These are phyloP conservation scores for Rhypophila decipiens DNA, from an alignment of 495 filamentous ascomycete genomes.

Conservation along the genomic window DNA sequence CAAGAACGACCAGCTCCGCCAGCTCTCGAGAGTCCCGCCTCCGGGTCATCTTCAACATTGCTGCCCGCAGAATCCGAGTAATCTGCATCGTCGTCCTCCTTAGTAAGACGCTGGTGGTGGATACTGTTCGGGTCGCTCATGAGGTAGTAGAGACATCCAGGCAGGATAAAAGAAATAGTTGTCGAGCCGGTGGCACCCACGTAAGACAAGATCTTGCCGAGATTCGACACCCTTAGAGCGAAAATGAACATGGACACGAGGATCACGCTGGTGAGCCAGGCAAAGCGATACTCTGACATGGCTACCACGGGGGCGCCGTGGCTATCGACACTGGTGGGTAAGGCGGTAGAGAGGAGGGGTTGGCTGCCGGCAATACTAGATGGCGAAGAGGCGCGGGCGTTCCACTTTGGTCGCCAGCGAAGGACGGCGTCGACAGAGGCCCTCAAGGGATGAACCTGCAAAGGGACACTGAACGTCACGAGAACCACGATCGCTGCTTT, in stretches of 20 bases:
- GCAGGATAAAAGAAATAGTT: conserved; percentile 91
- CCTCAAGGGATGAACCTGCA: conserved; percentile 91
- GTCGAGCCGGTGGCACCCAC: conserved; percentile 93
- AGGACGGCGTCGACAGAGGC: conserved; percentile 88
- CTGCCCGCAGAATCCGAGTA: conserved; percentile 39
- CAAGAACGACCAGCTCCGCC: conserved; percentile 42
- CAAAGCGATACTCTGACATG: conserved; percentile 86
- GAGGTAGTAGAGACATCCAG: conserved; percentile 96
- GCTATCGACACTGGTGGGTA: conserved; percentile 19
- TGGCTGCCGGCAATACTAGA: conserved; percentile 32
- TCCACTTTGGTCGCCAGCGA: conserved; percentile 84
- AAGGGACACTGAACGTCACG: conserved; percentile 93
- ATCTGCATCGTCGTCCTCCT: conserved; percentile 74
- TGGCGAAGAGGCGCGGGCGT: conserved; percentile 59
- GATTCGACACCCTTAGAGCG: conserved; percentile 82
- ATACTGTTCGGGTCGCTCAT: conserved; percentile 81
- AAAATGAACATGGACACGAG: conserved; percentile 77
- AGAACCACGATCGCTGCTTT: conserved; percentile 93
- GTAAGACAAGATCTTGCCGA: conserved; percentile 88
- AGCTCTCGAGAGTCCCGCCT: conserved; percentile 34
- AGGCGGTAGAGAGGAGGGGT: conserved; percentile 33
- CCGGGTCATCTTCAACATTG: conserved; percentile 34
- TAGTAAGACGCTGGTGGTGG: conserved; percentile 74
- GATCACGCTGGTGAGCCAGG: conserved; percentile 78
- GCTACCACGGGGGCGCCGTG: conserved; percentile 33